These are phyloP conservation scores for Stephanocyclus meneghinianus DNA, from an alignment of 352 stramenopile species.

Conservation along the genomic window DNA sequence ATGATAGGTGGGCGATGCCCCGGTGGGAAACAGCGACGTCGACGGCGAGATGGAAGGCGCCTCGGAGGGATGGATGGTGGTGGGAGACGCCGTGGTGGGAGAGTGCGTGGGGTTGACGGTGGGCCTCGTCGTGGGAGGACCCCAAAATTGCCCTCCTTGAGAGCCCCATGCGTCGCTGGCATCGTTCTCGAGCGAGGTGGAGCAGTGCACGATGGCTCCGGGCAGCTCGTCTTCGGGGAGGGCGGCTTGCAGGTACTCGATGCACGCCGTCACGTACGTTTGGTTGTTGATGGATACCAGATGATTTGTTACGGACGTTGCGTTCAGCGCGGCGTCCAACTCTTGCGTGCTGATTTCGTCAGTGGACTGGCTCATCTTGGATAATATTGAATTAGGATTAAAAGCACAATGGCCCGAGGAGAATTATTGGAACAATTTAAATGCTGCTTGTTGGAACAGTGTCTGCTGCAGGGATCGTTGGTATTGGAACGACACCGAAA, in stretches of 20 bases:
- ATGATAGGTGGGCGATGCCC: not conserved
- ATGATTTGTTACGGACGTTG: not conserved
- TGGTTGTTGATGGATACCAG: not conserved
- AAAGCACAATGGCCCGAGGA: too few species aligned
- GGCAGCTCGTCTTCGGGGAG: not conserved
- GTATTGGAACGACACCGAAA: too few species aligned
- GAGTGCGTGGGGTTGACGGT: not conserved
- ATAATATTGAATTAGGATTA: not conserved
- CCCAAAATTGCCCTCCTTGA: not conserved
- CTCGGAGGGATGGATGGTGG: not conserved
- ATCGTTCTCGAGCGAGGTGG: not conserved
- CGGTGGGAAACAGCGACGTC: not conserved
- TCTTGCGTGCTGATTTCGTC: not conserved
- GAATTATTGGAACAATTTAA: too few species aligned
- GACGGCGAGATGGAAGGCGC: not conserved
- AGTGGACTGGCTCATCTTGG: not conserved
- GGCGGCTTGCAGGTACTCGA: constrained; percentile 9
- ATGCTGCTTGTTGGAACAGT: too few species aligned
- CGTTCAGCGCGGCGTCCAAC: not conserved
- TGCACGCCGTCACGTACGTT: not conserved
- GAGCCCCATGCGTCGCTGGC: not conserved
- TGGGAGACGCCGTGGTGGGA: not conserved
- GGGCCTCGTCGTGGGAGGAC: not conserved
- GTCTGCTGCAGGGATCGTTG: too few species aligned
- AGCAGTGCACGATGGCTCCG: constrained; percentile 1